Evolutionary conservation across 2,329 filamentous ascomycete genomes (phyloP), one percentile per base, ranked within the genome.

Genomic region (Aspergillus tamarii): DNA sequence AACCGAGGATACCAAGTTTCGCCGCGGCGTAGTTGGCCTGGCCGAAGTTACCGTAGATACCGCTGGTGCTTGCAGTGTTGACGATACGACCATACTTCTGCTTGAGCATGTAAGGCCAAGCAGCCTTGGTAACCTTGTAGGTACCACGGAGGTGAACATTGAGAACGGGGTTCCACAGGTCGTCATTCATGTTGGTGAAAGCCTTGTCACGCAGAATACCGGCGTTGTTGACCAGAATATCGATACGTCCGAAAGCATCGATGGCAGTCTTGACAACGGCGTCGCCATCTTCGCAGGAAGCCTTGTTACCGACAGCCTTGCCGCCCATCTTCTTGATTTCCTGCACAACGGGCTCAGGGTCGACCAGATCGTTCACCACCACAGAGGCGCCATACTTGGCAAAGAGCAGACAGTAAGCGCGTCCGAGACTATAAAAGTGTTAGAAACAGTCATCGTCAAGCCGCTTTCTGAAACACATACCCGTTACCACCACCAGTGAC

Each of bases 21-120:
- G 92, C 92, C 64, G 94, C 92, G 66, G 95, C 87, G 80, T 99
- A 99, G 86, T 99, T 99, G 74, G 94, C 92, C 82, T 99, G 95
- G 67, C 95, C 95, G 78, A 99, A 99, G 87, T 97, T 99, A 72
- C 95, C 95, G 78, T 99, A 99, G 80, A 99, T 96, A 81, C 95
- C 95, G 72, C 91, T 96, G 56, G 95, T 98, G 41, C 93, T 96
- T 46, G 95, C 95, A 55, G 95, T 99, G 86, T 99, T 99, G 75
- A 99, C 85, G 66, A 99, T 89, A 74, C 95, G 93, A 70, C 95
- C 95, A 75, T 97, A 99, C 85, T 97, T 98, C 81, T 99, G 95
- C 87, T 97, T 97, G 59, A 98, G 85, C 85, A 99, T 92, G 81
- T 96, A 91, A 57, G 95, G 95, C 93, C 94, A 99, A 23, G 95